Evolutionary conservation across 371 early-diverging fungal genomes (phyloP).

Genomic region (Mortierella sp.): DNA sequence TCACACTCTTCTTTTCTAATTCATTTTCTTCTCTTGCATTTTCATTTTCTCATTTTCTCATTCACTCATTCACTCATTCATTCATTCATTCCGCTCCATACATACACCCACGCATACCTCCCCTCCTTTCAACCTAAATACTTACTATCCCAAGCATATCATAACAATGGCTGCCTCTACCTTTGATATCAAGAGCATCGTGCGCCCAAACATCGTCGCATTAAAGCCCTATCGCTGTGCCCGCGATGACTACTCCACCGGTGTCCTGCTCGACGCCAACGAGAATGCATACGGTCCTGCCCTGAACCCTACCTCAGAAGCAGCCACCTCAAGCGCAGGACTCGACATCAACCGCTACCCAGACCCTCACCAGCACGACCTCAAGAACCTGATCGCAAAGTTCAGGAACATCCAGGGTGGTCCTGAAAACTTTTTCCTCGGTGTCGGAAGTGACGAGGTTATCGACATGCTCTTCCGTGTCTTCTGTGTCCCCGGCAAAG

Average conservation of each 20-base stretch:
- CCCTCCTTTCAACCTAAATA: neutral
- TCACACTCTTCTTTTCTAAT: neutral
- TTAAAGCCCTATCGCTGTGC: slow-evolving; percentile 97
- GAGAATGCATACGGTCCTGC: slow-evolving; percentile 96
- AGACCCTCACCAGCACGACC: slow-evolving; percentile 89
- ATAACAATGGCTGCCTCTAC: slow-evolving; percentile 25
- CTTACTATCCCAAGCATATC: no score
- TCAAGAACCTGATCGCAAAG: slow-evolving; percentile 83
- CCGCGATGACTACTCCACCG: slow-evolving; percentile 93
- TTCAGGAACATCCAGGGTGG: slow-evolving; percentile 76
- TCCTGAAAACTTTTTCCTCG: slow-evolving; percentile 87
- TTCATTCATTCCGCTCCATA: neutral
- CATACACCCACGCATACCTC: neutral
- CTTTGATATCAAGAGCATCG: slow-evolving; percentile 81
- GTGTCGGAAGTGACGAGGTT: slow-evolving; percentile 97
- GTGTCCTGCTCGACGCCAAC: slow-evolving; percentile 97
- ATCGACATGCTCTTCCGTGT: slow-evolving; percentile 94
- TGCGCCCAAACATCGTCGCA: slow-evolving; percentile 95
- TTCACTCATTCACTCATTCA: neutral
- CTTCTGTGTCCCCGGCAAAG: slow-evolving; percentile 91
- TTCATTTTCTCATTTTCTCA: neutral
- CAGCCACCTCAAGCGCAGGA: slow-evolving; percentile 41
- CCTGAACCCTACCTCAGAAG: slow-evolving; percentile 42
- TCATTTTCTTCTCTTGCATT: neutral
- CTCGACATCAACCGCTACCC: slow-evolving; percentile 94